Evolutionary conservation across 1,284 basidiomycete species (phyloP).

Genomic region (Anthracocystis walkeri): DNA sequence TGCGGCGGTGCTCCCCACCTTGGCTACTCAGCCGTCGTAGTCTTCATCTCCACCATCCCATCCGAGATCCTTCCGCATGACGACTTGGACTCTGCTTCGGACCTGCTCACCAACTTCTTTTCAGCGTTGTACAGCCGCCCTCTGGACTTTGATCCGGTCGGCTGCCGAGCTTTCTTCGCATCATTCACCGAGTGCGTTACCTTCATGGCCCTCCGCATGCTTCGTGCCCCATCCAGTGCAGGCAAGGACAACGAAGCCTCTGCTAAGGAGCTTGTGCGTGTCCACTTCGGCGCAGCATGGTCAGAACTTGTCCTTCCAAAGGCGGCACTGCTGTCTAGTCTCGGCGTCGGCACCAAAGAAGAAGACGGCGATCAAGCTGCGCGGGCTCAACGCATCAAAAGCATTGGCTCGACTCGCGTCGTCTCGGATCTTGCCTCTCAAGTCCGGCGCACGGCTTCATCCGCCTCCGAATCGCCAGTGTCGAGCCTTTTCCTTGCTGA

Average conservation of each 20-base stretch:
- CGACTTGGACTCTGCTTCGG: constrained; percentile 66
- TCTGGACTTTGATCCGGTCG: constrained; percentile 69
- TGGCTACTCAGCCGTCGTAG: constrained; percentile 81
- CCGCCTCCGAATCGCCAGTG: constrained; percentile 11
- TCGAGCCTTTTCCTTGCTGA: constrained; percentile 18
- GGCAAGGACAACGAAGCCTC: constrained; percentile 10
- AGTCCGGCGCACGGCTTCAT: constrained; percentile 25
- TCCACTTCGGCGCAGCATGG: constrained; percentile 46
- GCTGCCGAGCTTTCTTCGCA: constrained; percentile 75
- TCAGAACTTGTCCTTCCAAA: constrained; percentile 41
- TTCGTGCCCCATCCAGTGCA: constrained; percentile 8
- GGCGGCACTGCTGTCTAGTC: constrained; percentile 10
- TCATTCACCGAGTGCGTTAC: constrained; percentile 79
- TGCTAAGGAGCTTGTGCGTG: constrained; percentile 29
- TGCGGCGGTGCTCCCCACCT: constrained; percentile 80
- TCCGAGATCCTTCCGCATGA: constrained; percentile 70
- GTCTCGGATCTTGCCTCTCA: constrained; percentile 71
- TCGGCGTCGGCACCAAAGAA: constrained; percentile 69
- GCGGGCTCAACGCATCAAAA: constrained; percentile 71
- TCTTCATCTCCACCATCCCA: constrained; percentile 84
- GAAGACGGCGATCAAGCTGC: constrained; percentile 25
- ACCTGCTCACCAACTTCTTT: constrained; percentile 82
- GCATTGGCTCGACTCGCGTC: constrained; percentile 73
- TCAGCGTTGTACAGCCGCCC: constrained; percentile 78
- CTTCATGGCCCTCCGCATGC: constrained; percentile 71